phyloP scores from a whole-genome alignment of 2,329 filamentous ascomycete genomes.

The Pseudocercospora vitis region DNA sequence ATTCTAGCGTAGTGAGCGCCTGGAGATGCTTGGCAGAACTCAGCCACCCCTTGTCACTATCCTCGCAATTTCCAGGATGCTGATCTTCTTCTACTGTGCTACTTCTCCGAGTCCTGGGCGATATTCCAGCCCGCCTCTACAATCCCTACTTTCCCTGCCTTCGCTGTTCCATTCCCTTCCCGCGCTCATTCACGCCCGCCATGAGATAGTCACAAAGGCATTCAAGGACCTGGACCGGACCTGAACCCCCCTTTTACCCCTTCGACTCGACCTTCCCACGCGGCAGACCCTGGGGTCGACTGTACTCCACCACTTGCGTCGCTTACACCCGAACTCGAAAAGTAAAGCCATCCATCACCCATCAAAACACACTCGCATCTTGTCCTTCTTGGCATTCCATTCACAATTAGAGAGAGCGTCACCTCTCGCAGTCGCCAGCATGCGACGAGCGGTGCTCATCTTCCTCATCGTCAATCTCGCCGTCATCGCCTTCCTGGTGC shows the following conservation, averaged over 20 bases:
- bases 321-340: not conserved
- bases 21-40: too few relatives aligned
- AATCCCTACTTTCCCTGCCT: not conserved
- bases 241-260: too few relatives aligned
- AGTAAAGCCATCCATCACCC: not conserved
- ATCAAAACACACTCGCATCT: not conserved
- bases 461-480: slow-evolving; percentile 65
- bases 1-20: too few relatives aligned
- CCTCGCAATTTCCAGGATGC: too few relatives aligned
- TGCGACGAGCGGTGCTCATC: slow-evolving; percentile 62
- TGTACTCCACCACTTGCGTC: not conserved
- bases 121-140: not conserved
- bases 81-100: too few relatives aligned
- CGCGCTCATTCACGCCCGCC: not conserved
- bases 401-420: not conserved
- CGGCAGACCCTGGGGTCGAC: not conserved
- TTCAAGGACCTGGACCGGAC: too few relatives aligned
- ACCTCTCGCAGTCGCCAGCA: slow-evolving; percentile 39
- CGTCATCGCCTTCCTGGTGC: slow-evolving; percentile 64
- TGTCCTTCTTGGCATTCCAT: too few relatives aligned
- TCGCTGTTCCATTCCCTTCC: not conserved
- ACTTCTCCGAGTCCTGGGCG: too few relatives aligned
- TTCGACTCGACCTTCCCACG: not conserved
- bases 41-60: too few relatives aligned
- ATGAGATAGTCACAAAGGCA: not conserved